phyloP scores from a whole-genome alignment of 2,329 filamentous ascomycete genomes.

The Diaporthe vaccinii region DNA sequence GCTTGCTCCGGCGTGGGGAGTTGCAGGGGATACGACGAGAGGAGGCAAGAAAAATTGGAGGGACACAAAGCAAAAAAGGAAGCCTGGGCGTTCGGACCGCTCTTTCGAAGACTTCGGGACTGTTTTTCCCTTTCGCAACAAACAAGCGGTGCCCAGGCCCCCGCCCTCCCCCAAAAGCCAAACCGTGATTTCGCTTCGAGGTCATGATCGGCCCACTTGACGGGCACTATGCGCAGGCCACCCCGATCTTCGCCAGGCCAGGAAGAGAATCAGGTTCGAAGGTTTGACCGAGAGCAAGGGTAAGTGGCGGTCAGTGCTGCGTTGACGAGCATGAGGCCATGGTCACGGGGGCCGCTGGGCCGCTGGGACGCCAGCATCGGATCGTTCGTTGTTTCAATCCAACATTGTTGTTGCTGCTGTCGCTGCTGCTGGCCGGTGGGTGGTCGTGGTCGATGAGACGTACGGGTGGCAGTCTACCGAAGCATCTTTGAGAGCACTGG shows the following conservation, averaged over 20 bases:
- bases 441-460: background rate
- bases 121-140: background rate
- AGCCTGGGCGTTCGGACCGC: slow-evolving; percentile 17
- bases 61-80: background rate
- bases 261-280: slow-evolving; percentile 22
- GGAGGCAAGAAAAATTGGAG: background rate
- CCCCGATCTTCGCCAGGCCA: slow-evolving; percentile 17
- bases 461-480: background rate
- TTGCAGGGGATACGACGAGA: background rate
- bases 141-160: slow-evolving; percentile 13
- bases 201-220: slow-evolving; percentile 23
- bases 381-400: background rate
- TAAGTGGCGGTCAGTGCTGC: slow-evolving; percentile 34
- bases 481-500: background rate
- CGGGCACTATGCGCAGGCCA: background rate
- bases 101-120: background rate
- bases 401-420: background rate
- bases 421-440: background rate
- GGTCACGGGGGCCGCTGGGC: slow-evolving; percentile 28
- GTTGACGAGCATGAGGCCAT: slow-evolving; percentile 32
- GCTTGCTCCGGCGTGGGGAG: slow-evolving; percentile 17
- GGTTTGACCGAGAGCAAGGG: slow-evolving; percentile 15
- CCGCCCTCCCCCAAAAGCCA: background rate
- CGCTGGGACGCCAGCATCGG: background rate
- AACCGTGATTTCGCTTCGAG: slow-evolving; percentile 31